These are phyloP conservation scores for Bonnemaisonia californica DNA, from an alignment of 31 red algal species.

Conservation along the genomic window DNA sequence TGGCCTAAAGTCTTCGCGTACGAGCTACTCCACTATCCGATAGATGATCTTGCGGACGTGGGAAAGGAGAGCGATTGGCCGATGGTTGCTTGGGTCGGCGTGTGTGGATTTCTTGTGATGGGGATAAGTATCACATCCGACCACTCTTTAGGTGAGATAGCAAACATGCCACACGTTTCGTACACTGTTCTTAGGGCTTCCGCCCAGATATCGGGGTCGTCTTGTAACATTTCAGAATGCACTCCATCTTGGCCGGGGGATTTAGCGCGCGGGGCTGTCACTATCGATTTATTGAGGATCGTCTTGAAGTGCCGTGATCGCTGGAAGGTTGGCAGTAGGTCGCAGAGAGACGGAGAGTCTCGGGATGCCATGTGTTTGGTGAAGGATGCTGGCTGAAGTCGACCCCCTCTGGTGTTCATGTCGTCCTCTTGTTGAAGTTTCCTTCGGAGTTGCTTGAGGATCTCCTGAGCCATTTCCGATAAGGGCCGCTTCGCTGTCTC, in stretches of 20 bases:
- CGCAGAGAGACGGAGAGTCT: too few species aligned
- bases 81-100: background rate
- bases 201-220: background rate
- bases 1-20: background rate
- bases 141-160: background rate
- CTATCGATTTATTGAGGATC: too few species aligned
- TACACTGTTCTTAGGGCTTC: background rate
- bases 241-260: conserved; percentile 13
- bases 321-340: too few species aligned
- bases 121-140: background rate
- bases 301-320: too few species aligned
- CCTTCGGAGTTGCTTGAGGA: too few species aligned
- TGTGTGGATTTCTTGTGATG: background rate
- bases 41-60: conserved; percentile 3
- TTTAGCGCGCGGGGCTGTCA: too few species aligned
- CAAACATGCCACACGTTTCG: background rate
- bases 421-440: too few species aligned
- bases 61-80: background rate
- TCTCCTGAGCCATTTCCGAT: too few species aligned
- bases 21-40: background rate
- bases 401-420: too few species aligned
- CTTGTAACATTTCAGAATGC: background rate
- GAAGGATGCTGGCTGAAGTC: too few species aligned
- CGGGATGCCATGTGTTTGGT: too few species aligned
- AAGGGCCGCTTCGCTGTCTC: too few species aligned